phyloP scores from a whole-genome alignment of 1,284 basidiomycete species.

The Ceratobasidium theobromae region DNA sequence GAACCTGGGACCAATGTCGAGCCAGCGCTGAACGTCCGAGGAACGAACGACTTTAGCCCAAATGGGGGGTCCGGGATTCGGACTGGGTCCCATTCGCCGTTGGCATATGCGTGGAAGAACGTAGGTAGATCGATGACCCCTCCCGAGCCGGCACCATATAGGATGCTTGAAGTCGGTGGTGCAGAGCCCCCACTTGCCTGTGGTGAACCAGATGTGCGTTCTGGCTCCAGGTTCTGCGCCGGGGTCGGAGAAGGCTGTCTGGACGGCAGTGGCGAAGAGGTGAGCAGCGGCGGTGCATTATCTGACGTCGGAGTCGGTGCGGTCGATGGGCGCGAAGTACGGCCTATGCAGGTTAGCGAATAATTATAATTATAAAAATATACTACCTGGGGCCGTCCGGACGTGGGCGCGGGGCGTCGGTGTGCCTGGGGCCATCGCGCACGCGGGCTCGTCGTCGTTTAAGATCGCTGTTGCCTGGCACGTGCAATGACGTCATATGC shows the following conservation, averaged over 20 bases:
- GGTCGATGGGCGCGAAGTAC: conserved; percentile 26
- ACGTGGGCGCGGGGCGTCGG: conserved; percentile 22
- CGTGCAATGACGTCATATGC: conserved; percentile 16
- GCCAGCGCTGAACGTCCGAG: conserved; percentile 1
- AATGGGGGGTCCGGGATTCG: conserved; percentile 66
- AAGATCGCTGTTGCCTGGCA: conserved; percentile 14
- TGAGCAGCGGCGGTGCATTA: neutral
- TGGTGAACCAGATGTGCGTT: neutral
- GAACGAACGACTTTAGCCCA: conserved; percentile 8
- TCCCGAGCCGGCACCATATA: neutral
- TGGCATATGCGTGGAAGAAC: conserved; percentile 73
- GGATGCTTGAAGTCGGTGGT: conserved; percentile 5
- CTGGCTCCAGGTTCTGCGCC: neutral
- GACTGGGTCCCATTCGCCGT: conserved; percentile 79
- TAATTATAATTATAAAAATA: neutral
- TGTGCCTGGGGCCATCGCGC: conserved; percentile 23
- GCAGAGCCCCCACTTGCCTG: conserved; percentile 8
- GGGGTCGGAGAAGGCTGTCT: conserved; percentile 14
- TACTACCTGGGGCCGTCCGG: conserved; percentile 22
- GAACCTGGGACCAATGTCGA: conserved; percentile 26
- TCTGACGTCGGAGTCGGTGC: conserved; percentile 23
- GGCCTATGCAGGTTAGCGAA: neutral
- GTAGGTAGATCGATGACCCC: conserved; percentile 61
- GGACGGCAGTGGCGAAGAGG: conserved; percentile 5
- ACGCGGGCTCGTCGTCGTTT: neutral